phyloP scores from a whole-genome alignment of 495 filamentous ascomycete species.

The Penicillium goetzii region DNA sequence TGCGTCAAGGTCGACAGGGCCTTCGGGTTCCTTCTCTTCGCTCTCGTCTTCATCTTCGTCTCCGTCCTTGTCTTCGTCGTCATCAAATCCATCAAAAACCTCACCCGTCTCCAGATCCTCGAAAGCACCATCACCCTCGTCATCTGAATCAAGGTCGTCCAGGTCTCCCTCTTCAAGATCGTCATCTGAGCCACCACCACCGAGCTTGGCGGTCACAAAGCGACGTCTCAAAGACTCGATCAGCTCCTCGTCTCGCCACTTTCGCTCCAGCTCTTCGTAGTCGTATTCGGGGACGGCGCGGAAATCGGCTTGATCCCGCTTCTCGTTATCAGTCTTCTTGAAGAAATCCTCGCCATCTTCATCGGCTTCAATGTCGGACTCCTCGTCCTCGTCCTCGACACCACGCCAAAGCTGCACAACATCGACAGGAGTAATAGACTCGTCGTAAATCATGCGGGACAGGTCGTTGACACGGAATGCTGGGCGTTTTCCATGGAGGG shows the following conservation, averaged over 20 bases:
- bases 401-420: slow-evolving; percentile 81
- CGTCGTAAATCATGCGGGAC: slow-evolving; percentile 86
- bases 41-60: slow-evolving; percentile 31
- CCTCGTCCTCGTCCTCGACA: slow-evolving; percentile 38
- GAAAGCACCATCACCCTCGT: slow-evolving; percentile 86
- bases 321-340: slow-evolving; percentile 67
- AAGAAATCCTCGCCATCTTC: slow-evolving; percentile 84
- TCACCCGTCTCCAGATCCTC: slow-evolving; percentile 87
- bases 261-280: slow-evolving; percentile 76
- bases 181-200: slow-evolving; percentile 48
- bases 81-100: slow-evolving; percentile 48
- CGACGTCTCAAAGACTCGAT: slow-evolving; percentile 72
- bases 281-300: slow-evolving; percentile 78
- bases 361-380: slow-evolving; percentile 53
- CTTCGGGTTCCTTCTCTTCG: slow-evolving; percentile 32
- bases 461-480: slow-evolving; percentile 78
- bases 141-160: slow-evolving; percentile 52
- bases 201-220: slow-evolving; percentile 72
- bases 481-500: slow-evolving; percentile 67
- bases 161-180: slow-evolving; percentile 56
- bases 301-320: slow-evolving; percentile 71
- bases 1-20: slow-evolving; percentile 63
- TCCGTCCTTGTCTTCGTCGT: slow-evolving; percentile 41
- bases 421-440: slow-evolving; percentile 71
- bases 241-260: slow-evolving; percentile 80